A percentile compares a stretch with the other conserved stretches of the same genome.
These are phyloP conservation scores for Cercis canadensis DNA, from an alignment of 306 rosid species.

Conservation along the genomic window DNA sequence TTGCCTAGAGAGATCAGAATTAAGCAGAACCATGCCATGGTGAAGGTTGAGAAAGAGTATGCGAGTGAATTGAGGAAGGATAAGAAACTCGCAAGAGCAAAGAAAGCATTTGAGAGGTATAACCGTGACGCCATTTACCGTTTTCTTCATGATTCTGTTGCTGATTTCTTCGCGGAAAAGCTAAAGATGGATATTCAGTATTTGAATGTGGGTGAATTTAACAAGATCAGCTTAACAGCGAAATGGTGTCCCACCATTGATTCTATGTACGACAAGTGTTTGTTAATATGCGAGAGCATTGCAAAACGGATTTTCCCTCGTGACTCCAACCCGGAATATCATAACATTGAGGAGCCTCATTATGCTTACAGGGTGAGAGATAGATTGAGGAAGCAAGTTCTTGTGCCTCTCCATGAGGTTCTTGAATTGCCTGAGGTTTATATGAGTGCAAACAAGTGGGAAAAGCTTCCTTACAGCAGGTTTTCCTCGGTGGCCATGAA, in stretches of 20 bases:
- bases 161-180: conserved; percentile 7
- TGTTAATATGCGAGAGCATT: no score
- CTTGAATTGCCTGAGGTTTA: conserved; percentile 26
- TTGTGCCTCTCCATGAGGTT: conserved; percentile 6
- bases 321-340: no score
- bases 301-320: no score
- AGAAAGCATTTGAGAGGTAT: conserved; percentile 6
- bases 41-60: neutral
- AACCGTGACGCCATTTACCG: neutral
- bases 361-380: conserved; percentile 11
- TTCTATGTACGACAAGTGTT: no score
- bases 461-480: conserved; percentile 25
- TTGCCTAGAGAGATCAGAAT: neutral
- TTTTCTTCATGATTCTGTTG: neutral
- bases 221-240: neutral
- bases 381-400: conserved; percentile 17
- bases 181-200: neutral
- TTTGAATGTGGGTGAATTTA: neutral
- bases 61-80: conserved; percentile 3
- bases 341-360: no score
- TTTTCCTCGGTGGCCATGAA: conserved; percentile 51
- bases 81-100: neutral
- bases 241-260: conserved; percentile 30
- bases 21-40: neutral
- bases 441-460: conserved; percentile 20